These are phyloP conservation scores for Strigomonas culicis DNA, from an alignment of 208 protist genomes.

Conservation along the genomic window DNA sequence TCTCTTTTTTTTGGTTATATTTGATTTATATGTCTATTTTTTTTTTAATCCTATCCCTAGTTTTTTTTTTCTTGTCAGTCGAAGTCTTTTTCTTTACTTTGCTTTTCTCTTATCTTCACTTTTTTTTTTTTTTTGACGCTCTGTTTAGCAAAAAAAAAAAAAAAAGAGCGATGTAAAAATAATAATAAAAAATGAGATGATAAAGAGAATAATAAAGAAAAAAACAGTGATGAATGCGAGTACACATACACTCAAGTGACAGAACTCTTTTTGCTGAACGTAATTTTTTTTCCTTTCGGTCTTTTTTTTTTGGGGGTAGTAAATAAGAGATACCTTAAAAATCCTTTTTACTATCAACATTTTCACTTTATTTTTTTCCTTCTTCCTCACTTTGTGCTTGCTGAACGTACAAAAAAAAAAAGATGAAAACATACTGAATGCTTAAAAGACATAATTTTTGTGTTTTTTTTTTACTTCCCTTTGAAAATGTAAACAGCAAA, in stretches of 20 bases:
- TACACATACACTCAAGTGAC: background rate
- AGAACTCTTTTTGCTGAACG: background rate
- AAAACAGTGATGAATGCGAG: background rate
- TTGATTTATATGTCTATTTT: too few relatives aligned
- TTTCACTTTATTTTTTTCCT: constrained; percentile 12
- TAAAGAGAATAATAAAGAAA: background rate
- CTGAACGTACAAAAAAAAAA: too few relatives aligned
- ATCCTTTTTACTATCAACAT: constrained; percentile 2
- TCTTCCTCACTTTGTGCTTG: background rate
- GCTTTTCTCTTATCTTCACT: constrained; percentile 6
- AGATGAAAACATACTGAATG: too few relatives aligned
- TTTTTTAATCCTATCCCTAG: too few relatives aligned
- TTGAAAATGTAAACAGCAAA: too few relatives aligned
- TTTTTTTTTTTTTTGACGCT: constrained; percentile 9
- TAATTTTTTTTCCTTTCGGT: background rate
- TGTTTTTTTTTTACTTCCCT: too few relatives aligned
- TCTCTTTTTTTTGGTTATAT: too few relatives aligned
- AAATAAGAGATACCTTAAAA: background rate
- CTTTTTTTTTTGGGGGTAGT: background rate
- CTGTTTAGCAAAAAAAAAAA: background rate
- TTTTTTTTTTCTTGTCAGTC: constrained; percentile 7
- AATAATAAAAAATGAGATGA: background rate
- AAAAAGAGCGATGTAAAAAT: background rate
- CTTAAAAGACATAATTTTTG: too few relatives aligned
- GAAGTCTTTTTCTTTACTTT: constrained; percentile 4